Evolutionary conservation across 352 stramenopile genomes (phyloP), one percentile per base, ranked within the genome.

Genomic region (Pythium coloratum): DNA sequence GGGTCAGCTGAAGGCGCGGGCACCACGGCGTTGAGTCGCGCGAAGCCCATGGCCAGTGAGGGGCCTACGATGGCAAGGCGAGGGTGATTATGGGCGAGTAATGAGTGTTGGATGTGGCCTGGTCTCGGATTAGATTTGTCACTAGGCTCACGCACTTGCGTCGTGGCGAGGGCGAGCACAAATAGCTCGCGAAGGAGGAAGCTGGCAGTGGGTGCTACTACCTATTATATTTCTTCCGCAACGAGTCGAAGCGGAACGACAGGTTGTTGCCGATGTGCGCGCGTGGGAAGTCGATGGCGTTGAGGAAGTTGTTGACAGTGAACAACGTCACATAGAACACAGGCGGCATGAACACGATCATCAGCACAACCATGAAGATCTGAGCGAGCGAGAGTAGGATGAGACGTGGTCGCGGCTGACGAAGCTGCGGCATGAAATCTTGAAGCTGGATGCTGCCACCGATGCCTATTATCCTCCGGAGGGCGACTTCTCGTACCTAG

Each of bases 371-470:
- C 20, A 24, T 24, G 20, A 24, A 30, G 12, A 84, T 18, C 0
- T 58, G 34, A 14, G 51, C 55, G 59, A 64, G 73, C 3, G 18
- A 1, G 9, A 60, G 44, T 20, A 42, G 51, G 4, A 67, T 10
- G 6, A 67, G 13, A n/a, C 26, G 50, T 26, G 14, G 13, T 49
- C 59, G 59, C 1, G 72, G 72, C 2, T 77, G 20, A 16, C 46
- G 55, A 18, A 75, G 72, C 28, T 66, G 66, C 0, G 71, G 59
- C 28, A 80, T 74, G 50, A 72, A 75, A 30, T 79, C 66, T 0
- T 69, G 38, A 2, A 73, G 59, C 1, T 70, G 64, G 3, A 68
- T 20, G 32, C 62, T 58, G n/a, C 64, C 57, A 2, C 63, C 51
- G 9, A 80, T 53, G 3, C 53, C 61, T 2, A 67, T 57, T 8